These are phyloP conservation scores for Apiospora hydei DNA, from an alignment of 2,329 filamentous ascomycete species.

Conservation along the genomic window DNA sequence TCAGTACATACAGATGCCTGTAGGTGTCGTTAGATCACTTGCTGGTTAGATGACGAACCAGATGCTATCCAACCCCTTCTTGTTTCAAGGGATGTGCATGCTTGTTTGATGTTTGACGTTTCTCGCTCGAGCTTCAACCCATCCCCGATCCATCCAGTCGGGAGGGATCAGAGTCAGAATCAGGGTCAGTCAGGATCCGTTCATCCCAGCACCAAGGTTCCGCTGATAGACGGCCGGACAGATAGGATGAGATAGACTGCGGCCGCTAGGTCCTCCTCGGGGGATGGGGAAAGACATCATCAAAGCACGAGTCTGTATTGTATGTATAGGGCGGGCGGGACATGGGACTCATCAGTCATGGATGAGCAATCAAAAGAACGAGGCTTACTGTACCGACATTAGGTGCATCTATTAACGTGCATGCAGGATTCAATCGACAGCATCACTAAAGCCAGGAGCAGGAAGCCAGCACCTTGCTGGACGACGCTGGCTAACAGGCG, in stretches of 20 bases:
- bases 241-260: not conserved
- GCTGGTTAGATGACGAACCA: not conserved
- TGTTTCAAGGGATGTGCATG: constrained; percentile 19
- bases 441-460: not conserved
- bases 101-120: constrained; percentile 22
- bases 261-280: not conserved
- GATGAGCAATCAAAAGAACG: not conserved
- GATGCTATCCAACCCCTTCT: not conserved
- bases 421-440: not conserved
- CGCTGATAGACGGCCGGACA: not conserved
- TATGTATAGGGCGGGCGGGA: not conserved
- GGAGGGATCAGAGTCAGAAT: constrained; percentile 5
- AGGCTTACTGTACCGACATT: constrained; percentile 1
- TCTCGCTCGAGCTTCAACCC: constrained; percentile 13
- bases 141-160: not conserved
- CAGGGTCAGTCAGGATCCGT: not conserved
- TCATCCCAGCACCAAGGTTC: constrained; percentile 3
- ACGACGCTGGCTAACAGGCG: not conserved
- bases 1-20: not conserved
- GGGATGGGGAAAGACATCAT: not conserved
- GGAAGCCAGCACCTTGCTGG: not conserved
- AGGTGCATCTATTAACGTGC: not conserved
- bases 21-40: not conserved
- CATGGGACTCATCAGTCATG: not conserved
- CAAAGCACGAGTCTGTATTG: not conserved